A percentile compares a stretch with the other conserved stretches of the same genome.
These are phyloP conservation scores for sweet orange (Citrus sinensis) DNA, from an alignment of 345 rosid genomes.

Conservation along the genomic window DVS_A1.0 CM039163.1:2725501-2726000, in stretches of 20 bases:
- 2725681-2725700: slow-evolving; percentile 10
- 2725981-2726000: too few relatives aligned
- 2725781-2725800: neutral
- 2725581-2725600: slow-evolving; percentile 76
- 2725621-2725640: slow-evolving; percentile 74
- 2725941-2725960: too few relatives aligned
- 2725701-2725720: slow-evolving; percentile 10
- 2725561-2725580: slow-evolving; percentile 18
- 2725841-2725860: too few relatives aligned
- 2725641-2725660: slow-evolving; percentile 46
- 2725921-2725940: too few relatives aligned
- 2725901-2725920: too few relatives aligned
- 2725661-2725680: slow-evolving; percentile 49
- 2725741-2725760: neutral
- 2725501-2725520: neutral
- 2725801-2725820: neutral
- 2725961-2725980: too few relatives aligned
- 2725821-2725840: neutral
- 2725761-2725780: neutral
- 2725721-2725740: neutral
- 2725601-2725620: slow-evolving; percentile 84
- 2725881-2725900: too few relatives aligned
- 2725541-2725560: neutral
- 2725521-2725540: neutral
- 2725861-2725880: too few relatives aligned